A percentile compares a stretch with the other conserved stretches of the same genome.
These are phyloP conservation scores for Warburgia ugandensis DNA, from an alignment of 164 flowering plant genomes.

Conservation along the genomic window DNA sequence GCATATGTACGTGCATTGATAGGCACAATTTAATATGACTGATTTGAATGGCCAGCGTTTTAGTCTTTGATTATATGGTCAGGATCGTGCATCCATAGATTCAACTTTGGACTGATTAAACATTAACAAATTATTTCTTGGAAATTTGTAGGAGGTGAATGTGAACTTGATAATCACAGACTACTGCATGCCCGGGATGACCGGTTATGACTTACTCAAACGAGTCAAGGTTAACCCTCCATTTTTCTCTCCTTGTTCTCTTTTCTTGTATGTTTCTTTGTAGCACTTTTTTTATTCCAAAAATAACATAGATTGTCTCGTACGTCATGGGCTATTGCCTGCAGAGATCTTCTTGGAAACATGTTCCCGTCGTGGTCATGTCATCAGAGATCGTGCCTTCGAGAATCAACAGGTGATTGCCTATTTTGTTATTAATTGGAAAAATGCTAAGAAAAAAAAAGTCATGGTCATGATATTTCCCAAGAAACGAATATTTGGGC, in stretches of 20 bases:
- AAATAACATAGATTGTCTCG: no score
- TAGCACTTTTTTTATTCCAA: background rate
- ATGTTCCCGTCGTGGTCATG: constrained; percentile 91
- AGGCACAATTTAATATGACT: no score
- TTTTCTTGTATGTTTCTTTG: background rate
- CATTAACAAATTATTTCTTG: background rate
- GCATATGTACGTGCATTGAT: no score
- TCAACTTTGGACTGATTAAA: no score
- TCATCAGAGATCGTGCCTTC: constrained; percentile 90
- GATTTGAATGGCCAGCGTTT: no score
- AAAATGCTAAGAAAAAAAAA: background rate
- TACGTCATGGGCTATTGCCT: background rate
- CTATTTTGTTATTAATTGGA: background rate
- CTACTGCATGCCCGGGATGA: constrained; percentile 49
- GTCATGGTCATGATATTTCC: background rate
- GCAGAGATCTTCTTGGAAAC: constrained; percentile 53
- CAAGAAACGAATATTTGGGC: background rate
- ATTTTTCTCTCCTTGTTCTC: no score
- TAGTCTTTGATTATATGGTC: no score
- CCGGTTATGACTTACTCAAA: constrained; percentile 41
- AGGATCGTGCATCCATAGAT: no score
- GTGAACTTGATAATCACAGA: constrained; percentile 42
- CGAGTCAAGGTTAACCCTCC: constrained; percentile 36
- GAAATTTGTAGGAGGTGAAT: constrained; percentile 20
- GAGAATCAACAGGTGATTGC: constrained; percentile 65